Percentiles rank a stretch among this genome's conserved stretches.
These are phyloP conservation scores for Xylaria sp. DNA, from an alignment of 2,329 filamentous ascomycete species.

Conservation along the genomic window DNA sequence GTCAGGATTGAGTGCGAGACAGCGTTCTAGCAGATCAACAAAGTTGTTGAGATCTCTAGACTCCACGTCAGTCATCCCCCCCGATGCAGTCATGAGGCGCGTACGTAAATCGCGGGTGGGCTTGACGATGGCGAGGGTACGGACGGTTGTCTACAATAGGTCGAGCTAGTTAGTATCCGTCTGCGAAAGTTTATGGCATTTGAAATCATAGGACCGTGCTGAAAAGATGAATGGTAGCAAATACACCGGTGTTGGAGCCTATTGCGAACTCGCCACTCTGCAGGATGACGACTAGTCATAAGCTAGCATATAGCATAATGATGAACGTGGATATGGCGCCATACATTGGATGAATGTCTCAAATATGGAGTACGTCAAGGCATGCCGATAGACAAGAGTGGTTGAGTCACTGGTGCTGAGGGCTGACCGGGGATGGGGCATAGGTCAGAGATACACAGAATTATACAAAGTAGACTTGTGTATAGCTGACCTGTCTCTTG, in stretches of 20 bases:
- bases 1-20: slow-evolving; percentile 89
- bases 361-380: neutral
- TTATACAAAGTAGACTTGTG: too few relatives aligned
- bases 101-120: slow-evolving; percentile 85
- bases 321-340: neutral
- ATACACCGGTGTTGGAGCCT: neutral
- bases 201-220: neutral
- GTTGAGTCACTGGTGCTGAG: neutral
- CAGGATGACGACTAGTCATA: neutral
- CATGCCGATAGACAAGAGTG: neutral
- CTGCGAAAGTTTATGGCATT: neutral
- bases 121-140: slow-evolving; percentile 76
- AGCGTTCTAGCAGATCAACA: slow-evolving; percentile 87
- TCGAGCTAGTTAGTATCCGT: slow-evolving; percentile 26
- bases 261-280: neutral
- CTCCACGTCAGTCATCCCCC: slow-evolving; percentile 78
- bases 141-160: slow-evolving; percentile 68
- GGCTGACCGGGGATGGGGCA: neutral
- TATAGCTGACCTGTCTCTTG: neutral
- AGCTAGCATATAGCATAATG: neutral
- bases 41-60: slow-evolving; percentile 84
- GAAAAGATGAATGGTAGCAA: neutral
- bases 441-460: neutral
- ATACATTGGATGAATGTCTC: neutral
- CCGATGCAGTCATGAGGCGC: slow-evolving; percentile 78